phyloP scores from a whole-genome alignment of 2,329 filamentous ascomycete species.

The Cryphonectria radicalis region DNA sequence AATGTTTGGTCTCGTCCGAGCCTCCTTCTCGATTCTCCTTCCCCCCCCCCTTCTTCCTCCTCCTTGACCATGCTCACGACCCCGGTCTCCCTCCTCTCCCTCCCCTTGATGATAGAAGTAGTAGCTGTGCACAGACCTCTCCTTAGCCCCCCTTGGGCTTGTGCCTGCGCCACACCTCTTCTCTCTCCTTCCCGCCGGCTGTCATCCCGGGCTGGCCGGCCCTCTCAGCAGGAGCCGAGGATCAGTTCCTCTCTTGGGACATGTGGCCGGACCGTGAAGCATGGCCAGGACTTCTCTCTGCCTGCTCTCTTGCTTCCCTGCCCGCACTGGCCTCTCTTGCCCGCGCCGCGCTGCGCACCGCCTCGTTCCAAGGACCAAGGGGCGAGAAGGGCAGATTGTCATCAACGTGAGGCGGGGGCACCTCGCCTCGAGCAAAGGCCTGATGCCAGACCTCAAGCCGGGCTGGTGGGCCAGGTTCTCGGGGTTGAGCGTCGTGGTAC shows the following conservation, averaged over 20 bases:
- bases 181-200: too few relatives aligned
- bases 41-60: background rate
- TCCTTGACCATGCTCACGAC: background rate
- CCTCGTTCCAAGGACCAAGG: background rate
- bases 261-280: background rate
- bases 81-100: too few relatives aligned
- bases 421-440: background rate
- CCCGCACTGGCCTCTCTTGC: background rate
- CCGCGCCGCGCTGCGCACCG: background rate
- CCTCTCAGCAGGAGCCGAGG: background rate
- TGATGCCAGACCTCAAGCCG: background rate
- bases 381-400: background rate
- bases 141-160: too few relatives aligned
- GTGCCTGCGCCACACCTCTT: too few relatives aligned
- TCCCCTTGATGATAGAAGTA: too few relatives aligned
- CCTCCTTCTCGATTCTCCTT: background rate
- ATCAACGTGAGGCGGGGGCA: background rate
- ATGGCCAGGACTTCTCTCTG: background rate
- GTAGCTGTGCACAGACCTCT: too few relatives aligned
- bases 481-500: background rate
- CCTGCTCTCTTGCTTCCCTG: background rate
- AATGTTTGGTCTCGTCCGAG: background rate
- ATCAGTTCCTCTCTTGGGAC: background rate
- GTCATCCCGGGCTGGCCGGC: background rate
- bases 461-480: background rate